Evolutionary conservation across 148 eudicot genomes (phyloP), one percentile per base, ranked within the genome.

Genomic region (Silene uniflora): DNA sequence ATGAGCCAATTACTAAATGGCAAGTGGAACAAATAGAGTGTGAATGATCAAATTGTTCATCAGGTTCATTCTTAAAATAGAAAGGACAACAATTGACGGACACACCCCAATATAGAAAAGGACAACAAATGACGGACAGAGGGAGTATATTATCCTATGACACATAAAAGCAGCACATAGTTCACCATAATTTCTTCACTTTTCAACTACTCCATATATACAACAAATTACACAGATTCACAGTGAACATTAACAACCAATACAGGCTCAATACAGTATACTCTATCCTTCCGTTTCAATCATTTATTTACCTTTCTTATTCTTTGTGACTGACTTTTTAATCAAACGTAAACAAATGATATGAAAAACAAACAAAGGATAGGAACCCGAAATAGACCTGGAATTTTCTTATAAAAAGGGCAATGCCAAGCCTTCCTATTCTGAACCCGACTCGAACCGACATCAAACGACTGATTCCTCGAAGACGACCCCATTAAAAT

Each of bases 361-460:
- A 17, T 13, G n/a, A 22, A 10, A 59, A n/a, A n/a, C n/a, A n/a
- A 39, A 39, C 44, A 39, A 39, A 39, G 0, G 10, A 39, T 39
- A 39, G 9, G 10, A 39, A 21, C 32, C 12, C 21, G n/a, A 23
- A 61, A 23, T 10, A 25, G 49, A 87, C 92, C 88, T 71, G 90
- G 90, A 10, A 89, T 84, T 76, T 82, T 89, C 86, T 89, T 89
- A 76, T 89, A 89, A 70, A 89, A 89, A 67, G 92, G 92, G 78
- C 92, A 89, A 73, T 70, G 61, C n/a, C 84, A 83, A 18, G 76
- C 7, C 60, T 80, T 59, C 65, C 76, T 75, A 8, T 63, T n/a
- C 11, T 54, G n/a, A n/a, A n/a, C n/a, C n/a, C 7, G 68, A 63
- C 29, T 52, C 64, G 62, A 71, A 62, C 19, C 66, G 65, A 39